These are phyloP conservation scores for Halophytophthora batemanensis DNA, from an alignment of 352 stramenopile species.

Conservation along the genomic window DNA sequence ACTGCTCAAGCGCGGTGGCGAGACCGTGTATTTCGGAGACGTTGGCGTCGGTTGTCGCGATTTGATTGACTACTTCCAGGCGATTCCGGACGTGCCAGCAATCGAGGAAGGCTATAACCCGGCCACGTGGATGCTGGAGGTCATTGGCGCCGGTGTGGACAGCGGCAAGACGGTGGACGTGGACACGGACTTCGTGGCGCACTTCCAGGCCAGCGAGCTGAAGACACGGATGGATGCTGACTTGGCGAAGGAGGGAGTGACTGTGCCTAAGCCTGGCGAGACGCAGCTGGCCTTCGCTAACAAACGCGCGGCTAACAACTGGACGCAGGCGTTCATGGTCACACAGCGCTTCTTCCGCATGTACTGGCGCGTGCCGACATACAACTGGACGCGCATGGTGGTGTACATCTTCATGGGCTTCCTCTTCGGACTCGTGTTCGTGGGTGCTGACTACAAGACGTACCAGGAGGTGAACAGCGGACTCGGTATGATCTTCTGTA, in stretches of 20 bases:
- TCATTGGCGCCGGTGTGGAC: slow-evolving; percentile 46
- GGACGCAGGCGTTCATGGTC: slow-evolving; percentile 30
- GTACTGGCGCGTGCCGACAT: slow-evolving; percentile 77
- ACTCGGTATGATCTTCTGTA: slow-evolving; percentile 78
- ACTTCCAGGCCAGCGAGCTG: slow-evolving; percentile 24
- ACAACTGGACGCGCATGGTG: slow-evolving; percentile 71
- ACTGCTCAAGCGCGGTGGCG: slow-evolving; percentile 54
- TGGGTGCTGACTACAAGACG: slow-evolving; percentile 28
- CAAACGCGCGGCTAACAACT: slow-evolving; percentile 27
- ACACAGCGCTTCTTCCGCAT: slow-evolving; percentile 54
- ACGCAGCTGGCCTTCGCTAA: slow-evolving; percentile 23
- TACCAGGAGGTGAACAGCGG: slow-evolving; percentile 38
- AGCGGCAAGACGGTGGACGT: slow-evolving; percentile 14
- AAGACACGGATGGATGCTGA: slow-evolving; percentile 20
- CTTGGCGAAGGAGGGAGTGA: slow-evolving; percentile 21
- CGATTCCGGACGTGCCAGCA: slow-evolving; percentile 24
- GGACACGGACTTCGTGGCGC: slow-evolving; percentile 25
- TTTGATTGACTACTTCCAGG: slow-evolving; percentile 49
- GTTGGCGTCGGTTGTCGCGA: slow-evolving; percentile 11
- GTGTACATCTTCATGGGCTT: slow-evolving; percentile 40
- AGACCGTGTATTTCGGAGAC: slow-evolving; percentile 50
- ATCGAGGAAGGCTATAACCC: slow-evolving; percentile 56
- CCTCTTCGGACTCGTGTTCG: slow-evolving; percentile 57
- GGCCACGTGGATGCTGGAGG: slow-evolving; percentile 81
- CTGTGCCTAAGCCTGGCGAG: slow-evolving; percentile 8